Conservation (phyloP, 1,284 basidiomycete genomes). For the Sanghuangporus weigelae region DNA sequence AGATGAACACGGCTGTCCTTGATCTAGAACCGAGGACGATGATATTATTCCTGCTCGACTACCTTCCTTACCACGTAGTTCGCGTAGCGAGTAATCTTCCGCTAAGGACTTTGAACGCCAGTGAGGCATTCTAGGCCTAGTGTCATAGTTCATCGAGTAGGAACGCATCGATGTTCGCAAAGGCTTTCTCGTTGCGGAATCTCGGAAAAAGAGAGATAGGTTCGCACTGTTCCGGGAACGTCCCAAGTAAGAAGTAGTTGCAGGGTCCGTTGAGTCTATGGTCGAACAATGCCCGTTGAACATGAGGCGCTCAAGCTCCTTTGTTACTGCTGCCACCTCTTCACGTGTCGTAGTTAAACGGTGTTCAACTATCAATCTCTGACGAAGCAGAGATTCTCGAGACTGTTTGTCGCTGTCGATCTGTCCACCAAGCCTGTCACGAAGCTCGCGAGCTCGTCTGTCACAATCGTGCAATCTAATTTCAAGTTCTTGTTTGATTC, state of each 20-base stretch:
- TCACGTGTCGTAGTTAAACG: constrained; percentile 32
- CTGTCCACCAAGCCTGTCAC: constrained; percentile 31
- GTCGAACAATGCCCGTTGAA: not conserved
- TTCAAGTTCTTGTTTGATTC: constrained; percentile 36
- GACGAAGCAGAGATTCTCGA: constrained; percentile 35
- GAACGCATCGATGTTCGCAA: not conserved
- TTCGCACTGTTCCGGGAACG: not conserved
- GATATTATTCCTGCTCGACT: not conserved
- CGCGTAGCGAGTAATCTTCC: not conserved
- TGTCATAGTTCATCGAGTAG: not conserved
- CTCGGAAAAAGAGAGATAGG: constrained; percentile 10
- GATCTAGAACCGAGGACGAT: not conserved
- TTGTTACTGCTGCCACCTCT: constrained; percentile 29
- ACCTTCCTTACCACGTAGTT: constrained; percentile 3
- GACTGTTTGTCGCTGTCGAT: constrained; percentile 31
- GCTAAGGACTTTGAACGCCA: constrained; percentile 4
- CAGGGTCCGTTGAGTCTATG: not conserved
- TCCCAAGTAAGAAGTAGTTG: not conserved
- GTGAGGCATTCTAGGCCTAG: not conserved
- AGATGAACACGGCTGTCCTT: not conserved
- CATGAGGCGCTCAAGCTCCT: constrained; percentile 18
- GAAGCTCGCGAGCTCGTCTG: constrained; percentile 37
- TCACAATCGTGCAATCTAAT: constrained; percentile 42
- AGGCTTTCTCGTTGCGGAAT: constrained; percentile 11
- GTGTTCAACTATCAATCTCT: constrained; percentile 48